These are phyloP conservation scores for Phyllosticta paracitricarpa DNA, from an alignment of 2,329 filamentous ascomycete species.

Conservation along the genomic window DNA sequence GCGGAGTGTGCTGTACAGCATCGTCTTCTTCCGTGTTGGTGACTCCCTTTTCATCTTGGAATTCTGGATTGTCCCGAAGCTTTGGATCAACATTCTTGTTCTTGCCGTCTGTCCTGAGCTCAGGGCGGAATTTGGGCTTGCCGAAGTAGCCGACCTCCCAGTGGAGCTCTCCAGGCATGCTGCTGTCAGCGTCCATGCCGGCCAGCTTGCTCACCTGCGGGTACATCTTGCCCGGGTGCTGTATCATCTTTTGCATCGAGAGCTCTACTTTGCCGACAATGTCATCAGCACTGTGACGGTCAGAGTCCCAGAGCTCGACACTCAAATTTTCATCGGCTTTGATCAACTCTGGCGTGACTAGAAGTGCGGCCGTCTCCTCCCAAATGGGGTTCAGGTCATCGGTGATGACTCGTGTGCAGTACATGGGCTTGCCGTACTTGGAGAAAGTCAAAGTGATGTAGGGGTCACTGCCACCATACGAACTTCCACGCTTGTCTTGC, in stretches of 20 bases:
- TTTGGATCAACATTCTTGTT: conserved; percentile 65
- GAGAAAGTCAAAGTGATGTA: conserved; percentile 94
- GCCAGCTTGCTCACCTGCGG: conserved; percentile 74
- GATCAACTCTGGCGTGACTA: conserved; percentile 82
- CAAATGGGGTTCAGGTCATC: conserved; percentile 91
- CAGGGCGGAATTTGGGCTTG: conserved; percentile 78
- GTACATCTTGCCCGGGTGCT: conserved; percentile 88
- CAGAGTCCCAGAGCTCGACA: conserved; percentile 93
- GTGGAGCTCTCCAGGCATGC: conserved; percentile 86
- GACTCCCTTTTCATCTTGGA: conserved; percentile 81
- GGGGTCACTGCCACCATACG: conserved; percentile 82
- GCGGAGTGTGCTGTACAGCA: conserved; percentile 79
- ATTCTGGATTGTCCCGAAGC: conserved; percentile 61
- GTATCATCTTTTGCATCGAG: conserved; percentile 88
- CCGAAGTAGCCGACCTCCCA: conserved; percentile 96
- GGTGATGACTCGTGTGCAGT: conserved; percentile 91
- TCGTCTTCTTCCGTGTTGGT: conserved; percentile 67
- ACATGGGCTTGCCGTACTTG: conserved; percentile 96
- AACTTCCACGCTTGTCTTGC: conserved; percentile 73
- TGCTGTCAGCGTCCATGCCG: conserved; percentile 72
- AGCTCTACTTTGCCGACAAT: conserved; percentile 91
- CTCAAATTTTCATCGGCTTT: conserved; percentile 89
- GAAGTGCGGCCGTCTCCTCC: conserved; percentile 73
- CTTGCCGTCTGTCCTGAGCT: conserved; percentile 77
- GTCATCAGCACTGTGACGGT: conserved; percentile 84